phyloP scores from a whole-genome alignment of 2,329 filamentous ascomycete genomes.

The Colletotrichum destructivum region DNA sequence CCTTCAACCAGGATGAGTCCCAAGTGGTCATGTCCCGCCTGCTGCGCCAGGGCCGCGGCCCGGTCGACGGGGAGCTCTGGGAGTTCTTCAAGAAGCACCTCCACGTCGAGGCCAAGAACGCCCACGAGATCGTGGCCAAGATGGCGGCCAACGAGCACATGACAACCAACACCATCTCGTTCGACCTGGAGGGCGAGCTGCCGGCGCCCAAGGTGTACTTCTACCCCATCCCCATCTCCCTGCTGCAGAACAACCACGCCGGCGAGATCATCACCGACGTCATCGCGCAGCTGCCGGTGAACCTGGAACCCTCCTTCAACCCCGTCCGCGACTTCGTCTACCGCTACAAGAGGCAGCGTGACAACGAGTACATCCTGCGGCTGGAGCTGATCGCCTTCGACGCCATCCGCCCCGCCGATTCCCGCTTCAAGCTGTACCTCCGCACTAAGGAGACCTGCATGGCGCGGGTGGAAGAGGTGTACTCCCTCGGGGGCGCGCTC shows the following conservation, averaged over 20 bases:
- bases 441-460: slow-evolving; percentile 51
- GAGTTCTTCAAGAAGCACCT: slow-evolving; percentile 45
- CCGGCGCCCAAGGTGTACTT: slow-evolving; percentile 47
- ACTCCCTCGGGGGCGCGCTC: slow-evolving; percentile 46
- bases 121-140: slow-evolving; percentile 13
- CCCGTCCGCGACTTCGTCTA: slow-evolving; percentile 26
- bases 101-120: slow-evolving; percentile 33
- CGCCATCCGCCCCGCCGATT: slow-evolving; percentile 45
- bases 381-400: slow-evolving; percentile 53
- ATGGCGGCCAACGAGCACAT: slow-evolving; percentile 35
- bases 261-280: slow-evolving; percentile 31
- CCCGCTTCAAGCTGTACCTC: slow-evolving; percentile 56
- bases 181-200: slow-evolving; percentile 45
- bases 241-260: slow-evolving; percentile 24
- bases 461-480: slow-evolving; percentile 46
- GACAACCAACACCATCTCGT: slow-evolving; percentile 42
- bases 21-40: slow-evolving; percentile 42
- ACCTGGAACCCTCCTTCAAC: slow-evolving; percentile 43
- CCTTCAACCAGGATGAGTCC: slow-evolving; percentile 44
- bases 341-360: slow-evolving; percentile 22
- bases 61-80: slow-evolving; percentile 33
- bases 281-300: slow-evolving; percentile 25
- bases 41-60: slow-evolving; percentile 15
- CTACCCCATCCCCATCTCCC: slow-evolving; percentile 45
- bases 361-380: slow-evolving; percentile 24